Evolutionary conservation across 495 filamentous ascomycete species (phyloP), one percentile per base, ranked within the genome.

Genomic region (Trichocladium antarcticum): DNA sequence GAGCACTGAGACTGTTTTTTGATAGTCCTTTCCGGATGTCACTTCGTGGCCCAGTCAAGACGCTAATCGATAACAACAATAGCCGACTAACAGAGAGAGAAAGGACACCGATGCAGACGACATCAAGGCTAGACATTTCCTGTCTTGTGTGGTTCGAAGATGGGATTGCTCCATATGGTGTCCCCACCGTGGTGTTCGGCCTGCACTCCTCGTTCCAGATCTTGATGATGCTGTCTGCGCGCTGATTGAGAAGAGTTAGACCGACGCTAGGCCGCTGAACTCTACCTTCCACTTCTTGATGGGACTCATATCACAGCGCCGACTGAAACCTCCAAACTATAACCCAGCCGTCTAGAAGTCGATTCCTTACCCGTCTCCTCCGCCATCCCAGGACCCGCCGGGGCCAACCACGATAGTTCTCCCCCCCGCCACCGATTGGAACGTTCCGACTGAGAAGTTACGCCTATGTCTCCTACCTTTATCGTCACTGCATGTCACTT

Each of bases 71-170:
- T n/a, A n/a, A n/a, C n/a, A n/a, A n/a, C n/a, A n/a, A n/a, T n/a
- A n/a, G n/a, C n/a, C n/a, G n/a, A n/a, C 44, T 1, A 22, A n/a
- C 6, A 22, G 17, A 0, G 35, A 20, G 5, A 47, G 38, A 7
- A 47, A 38, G 35, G 31, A 1, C 21, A 11, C 44, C 6, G 44
- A 47, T n/a, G 34, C 21, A n/a, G n/a, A 47, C 15, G 34, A 37
- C 22, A 37, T 47, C 16, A 19, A n/a, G 16, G 7, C 16, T n/a
- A 24, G 37, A 17, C 29, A 41, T 48, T 7, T 17, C 28, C 2
- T 48, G 17, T n/a, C 17, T 48, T 0, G 14, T 41, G 11, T 48
- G 29, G 19, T 48, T 48, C 7, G 46, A 41, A 12, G 46, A 48
- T 8, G 46, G 28, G 7, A 28, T 48, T 7, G 46, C 37, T 3